Conservation (phyloP, 2,329 filamentous ascomycete genomes). For the Raffaelea ambrosiae region DNA sequence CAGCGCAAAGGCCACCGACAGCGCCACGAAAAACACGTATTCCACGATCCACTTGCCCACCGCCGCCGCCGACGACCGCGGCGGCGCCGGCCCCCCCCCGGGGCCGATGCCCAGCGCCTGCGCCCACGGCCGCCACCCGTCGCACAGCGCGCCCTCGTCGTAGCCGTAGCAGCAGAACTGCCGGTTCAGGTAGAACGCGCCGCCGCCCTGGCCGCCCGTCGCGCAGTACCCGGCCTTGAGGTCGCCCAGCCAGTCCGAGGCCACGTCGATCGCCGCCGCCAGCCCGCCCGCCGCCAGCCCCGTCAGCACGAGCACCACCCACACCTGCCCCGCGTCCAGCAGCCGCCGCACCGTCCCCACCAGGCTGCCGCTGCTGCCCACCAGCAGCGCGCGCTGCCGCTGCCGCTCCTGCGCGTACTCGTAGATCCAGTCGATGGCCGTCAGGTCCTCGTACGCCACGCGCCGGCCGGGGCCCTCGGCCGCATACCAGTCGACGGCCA, state of each 20-base stretch:
- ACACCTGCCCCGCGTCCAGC: slow-evolving; percentile 81
- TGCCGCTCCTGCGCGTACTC: slow-evolving; percentile 96
- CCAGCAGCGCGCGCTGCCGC: slow-evolving; percentile 67
- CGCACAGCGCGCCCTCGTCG: slow-evolving; percentile 71
- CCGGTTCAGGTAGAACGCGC: slow-evolving; percentile 83
- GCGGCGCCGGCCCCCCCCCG: slow-evolving; percentile 8
- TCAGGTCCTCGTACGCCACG: slow-evolving; percentile 92
- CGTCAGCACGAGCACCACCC: slow-evolving; percentile 79
- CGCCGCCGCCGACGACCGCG: slow-evolving; percentile 45
- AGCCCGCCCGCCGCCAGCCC: slow-evolving; percentile 76
- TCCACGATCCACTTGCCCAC: slow-evolving; percentile 70
- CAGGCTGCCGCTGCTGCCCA: slow-evolving; percentile 55
- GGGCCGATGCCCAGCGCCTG: slow-evolving; percentile 54
- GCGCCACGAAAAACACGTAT: slow-evolving; percentile 78
- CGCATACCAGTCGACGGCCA: slow-evolving; percentile 66
- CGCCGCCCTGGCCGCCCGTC: slow-evolving; percentile 64
- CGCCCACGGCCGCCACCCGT: slow-evolving; percentile 83
- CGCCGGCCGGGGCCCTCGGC: slow-evolving; percentile 74
- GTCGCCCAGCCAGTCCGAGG: slow-evolving; percentile 88
- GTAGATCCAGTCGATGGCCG: slow-evolving; percentile 99
- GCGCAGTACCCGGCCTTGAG: slow-evolving; percentile 85
- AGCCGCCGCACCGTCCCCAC: slow-evolving; percentile 65
- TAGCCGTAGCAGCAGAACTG: slow-evolving; percentile 92
- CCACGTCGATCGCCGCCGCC: slow-evolving; percentile 82
- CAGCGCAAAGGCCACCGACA: slow-evolving; percentile 74